These are phyloP conservation scores for Silene coronaria DNA, from an alignment of 179 eudicot genomes.

Conservation along the genomic window DNA sequence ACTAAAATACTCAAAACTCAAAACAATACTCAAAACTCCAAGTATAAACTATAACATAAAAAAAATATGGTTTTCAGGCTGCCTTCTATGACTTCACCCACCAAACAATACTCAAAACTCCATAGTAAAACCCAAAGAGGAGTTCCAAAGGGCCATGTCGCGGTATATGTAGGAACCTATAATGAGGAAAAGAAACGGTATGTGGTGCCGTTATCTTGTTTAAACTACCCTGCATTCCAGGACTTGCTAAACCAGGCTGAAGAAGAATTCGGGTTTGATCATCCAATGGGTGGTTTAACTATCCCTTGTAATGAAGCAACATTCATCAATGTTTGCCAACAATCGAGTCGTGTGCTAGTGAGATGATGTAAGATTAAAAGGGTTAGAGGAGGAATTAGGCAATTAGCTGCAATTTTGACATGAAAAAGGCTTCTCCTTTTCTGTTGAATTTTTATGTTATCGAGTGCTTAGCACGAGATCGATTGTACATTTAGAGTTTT, in stretches of 20 bases:
- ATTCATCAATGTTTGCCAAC: constrained; percentile 22
- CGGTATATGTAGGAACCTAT: constrained; percentile 51
- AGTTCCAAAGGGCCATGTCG: constrained; percentile 34
- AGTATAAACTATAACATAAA: not conserved
- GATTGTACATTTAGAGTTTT: constrained; percentile 16
- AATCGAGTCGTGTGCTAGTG: constrained; percentile 13
- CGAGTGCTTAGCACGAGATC: not conserved
- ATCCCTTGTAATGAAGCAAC: constrained; percentile 31
- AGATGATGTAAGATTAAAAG: not conserved
- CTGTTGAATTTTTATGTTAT: not conserved
- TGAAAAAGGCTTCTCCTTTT: constrained; percentile 1
- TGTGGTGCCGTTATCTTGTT: constrained; percentile 58
- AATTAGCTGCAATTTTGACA: constrained; percentile 1
- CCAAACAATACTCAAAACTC: constrained; percentile 40
- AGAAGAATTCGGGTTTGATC: constrained; percentile 35
- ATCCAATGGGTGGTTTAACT: constrained; percentile 36
- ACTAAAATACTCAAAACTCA: not conserved
- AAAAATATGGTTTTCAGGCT: constrained; percentile 25
- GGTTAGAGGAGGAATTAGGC: not conserved
- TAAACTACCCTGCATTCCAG: constrained; percentile 53
- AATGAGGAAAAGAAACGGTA: constrained; percentile 38
- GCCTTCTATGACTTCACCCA: constrained; percentile 24
- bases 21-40: not conserved
- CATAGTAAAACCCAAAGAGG: constrained; percentile 36
- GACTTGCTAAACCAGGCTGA: constrained; percentile 36